Percentiles rank a stretch among this genome's conserved stretches.
These are phyloP conservation scores for Claviceps africana DNA, from an alignment of 2,329 filamentous ascomycete genomes.

Conservation along the genomic window DNA sequence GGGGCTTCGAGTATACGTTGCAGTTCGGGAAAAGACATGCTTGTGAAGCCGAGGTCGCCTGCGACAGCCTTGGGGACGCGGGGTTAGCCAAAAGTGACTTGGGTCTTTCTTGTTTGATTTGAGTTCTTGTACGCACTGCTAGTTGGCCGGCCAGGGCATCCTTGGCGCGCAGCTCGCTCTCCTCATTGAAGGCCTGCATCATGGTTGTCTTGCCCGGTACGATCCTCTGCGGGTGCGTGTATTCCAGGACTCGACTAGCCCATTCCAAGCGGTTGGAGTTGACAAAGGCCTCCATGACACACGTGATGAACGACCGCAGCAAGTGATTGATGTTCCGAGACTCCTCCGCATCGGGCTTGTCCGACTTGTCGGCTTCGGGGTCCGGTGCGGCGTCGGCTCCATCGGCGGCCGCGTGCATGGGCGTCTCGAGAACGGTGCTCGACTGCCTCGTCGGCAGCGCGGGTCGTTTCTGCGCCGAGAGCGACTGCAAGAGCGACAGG, in stretches of 20 bases:
- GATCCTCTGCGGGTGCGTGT: constrained; percentile 48
- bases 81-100: too few relatives aligned
- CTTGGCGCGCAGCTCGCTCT: constrained; percentile 44
- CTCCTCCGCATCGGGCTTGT: constrained; percentile 36
- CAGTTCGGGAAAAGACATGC: constrained; percentile 31
- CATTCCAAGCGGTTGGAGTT: constrained; percentile 45
- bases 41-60: constrained; percentile 43
- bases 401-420: constrained; percentile 39
- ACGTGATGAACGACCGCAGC: constrained; percentile 64
- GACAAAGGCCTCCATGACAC: constrained; percentile 61
- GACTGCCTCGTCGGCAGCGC: constrained; percentile 45
- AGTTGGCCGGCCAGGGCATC: constrained; percentile 60
- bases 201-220: constrained; percentile 48
- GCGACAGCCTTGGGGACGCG: constrained; percentile 40
- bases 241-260: constrained; percentile 54
- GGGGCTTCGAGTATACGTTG: constrained; percentile 28
- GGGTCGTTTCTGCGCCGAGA: constrained; percentile 54
- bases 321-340: constrained; percentile 47
- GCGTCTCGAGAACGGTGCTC: constrained; percentile 40
- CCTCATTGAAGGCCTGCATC: constrained; percentile 49
- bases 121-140: constrained; percentile 30
- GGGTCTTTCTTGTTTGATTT: too few relatives aligned
- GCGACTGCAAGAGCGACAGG: constrained; percentile 54
- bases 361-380: constrained; percentile 35
- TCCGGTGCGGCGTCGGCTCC: constrained; percentile 44